Conservation (phyloP, 192 early-diverging fungal species). For the Geosiphon pyriformis region DNA sequence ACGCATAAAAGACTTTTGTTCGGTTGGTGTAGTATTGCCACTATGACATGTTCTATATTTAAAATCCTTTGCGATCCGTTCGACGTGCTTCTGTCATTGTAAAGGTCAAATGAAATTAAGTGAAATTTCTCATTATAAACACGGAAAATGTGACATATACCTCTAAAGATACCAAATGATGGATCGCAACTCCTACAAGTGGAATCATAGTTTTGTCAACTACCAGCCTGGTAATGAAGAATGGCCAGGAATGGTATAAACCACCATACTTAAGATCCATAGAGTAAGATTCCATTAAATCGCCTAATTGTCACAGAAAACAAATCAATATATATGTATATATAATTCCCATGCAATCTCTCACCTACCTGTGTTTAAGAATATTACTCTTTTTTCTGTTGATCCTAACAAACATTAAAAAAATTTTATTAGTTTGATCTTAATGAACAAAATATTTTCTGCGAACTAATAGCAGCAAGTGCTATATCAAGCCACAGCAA, state of each 20-base stretch:
- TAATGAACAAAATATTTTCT: conserved; percentile 1
- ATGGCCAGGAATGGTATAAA: conserved; percentile 24
- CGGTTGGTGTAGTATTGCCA: neutral
- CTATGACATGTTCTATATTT: conserved; percentile 24
- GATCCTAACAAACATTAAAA: neutral
- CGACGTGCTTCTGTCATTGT: conserved; percentile 21
- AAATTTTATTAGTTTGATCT: too few relatives aligned
- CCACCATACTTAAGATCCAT: conserved; percentile 27
- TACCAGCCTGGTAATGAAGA: conserved; percentile 20
- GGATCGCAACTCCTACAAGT: conserved; percentile 22
- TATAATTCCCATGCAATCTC: neutral
- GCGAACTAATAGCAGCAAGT: too few relatives aligned
- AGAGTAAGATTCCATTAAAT: conserved; percentile 21
- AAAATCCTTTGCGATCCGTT: conserved; percentile 17
- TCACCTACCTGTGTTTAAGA: conserved; percentile 15
- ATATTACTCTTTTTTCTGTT: conserved; percentile 19
- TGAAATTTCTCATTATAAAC: conserved; percentile 21
- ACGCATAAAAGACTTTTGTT: conserved; percentile 13
- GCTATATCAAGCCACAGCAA: conserved; percentile 13
- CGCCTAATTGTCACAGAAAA: conserved; percentile 18
- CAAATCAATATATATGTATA: neutral
- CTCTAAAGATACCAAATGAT: conserved; percentile 25
- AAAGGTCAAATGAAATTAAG: conserved; percentile 15
- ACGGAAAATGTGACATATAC: conserved; percentile 10
- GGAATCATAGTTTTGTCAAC: conserved; percentile 22